Evolutionary conservation across 228 moss, liverwort and hornwort species (phyloP).

Genomic region (Sphagnum magellanicum): DNA sequence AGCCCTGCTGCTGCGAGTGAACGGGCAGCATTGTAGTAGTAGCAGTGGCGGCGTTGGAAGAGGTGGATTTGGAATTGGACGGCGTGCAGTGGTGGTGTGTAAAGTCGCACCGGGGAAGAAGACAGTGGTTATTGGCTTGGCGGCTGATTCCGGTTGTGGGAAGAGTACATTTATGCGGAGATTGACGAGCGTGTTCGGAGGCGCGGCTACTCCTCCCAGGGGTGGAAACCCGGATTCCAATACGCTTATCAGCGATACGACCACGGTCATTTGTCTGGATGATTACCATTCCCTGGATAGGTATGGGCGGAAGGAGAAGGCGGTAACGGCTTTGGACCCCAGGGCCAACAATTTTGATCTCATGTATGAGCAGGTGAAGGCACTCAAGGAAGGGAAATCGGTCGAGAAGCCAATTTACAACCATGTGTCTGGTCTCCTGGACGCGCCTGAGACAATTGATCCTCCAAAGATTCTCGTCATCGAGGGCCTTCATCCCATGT

Average conservation of each 20-base stretch:
- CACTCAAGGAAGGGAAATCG: slow-evolving; percentile 71
- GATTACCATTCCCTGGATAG: slow-evolving; percentile 97
- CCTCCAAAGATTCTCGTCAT: slow-evolving; percentile 88
- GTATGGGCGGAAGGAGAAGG: slow-evolving; percentile 90
- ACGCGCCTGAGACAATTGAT: slow-evolving; percentile 59
- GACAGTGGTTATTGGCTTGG: slow-evolving; percentile 81
- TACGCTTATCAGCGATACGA: slow-evolving; percentile 85
- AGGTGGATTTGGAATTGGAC: no score
- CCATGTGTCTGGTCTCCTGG: slow-evolving; percentile 84
- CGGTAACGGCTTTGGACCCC: slow-evolving; percentile 86
- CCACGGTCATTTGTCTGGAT: slow-evolving; percentile 92
- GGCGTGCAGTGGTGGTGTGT: slow-evolving; percentile 68
- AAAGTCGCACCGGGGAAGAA: slow-evolving; percentile 31
- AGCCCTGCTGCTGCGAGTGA: no score
- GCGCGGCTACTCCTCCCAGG: slow-evolving; percentile 57
- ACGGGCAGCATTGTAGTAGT: no score
- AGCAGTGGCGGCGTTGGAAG: no score
- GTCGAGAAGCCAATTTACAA: slow-evolving; percentile 98
- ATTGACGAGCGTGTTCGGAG: slow-evolving; percentile 92
- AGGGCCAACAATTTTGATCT: slow-evolving; percentile 93
- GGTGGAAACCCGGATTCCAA: slow-evolving; percentile 96
- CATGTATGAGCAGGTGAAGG: slow-evolving; percentile 99
- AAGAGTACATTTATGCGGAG: slow-evolving; percentile 98
- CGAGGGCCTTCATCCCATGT: slow-evolving; percentile 98
- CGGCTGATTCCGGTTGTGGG: slow-evolving; percentile 93